Conservation (phyloP, 257 asterid genomes). For the Solanum neorickii region DNA sequence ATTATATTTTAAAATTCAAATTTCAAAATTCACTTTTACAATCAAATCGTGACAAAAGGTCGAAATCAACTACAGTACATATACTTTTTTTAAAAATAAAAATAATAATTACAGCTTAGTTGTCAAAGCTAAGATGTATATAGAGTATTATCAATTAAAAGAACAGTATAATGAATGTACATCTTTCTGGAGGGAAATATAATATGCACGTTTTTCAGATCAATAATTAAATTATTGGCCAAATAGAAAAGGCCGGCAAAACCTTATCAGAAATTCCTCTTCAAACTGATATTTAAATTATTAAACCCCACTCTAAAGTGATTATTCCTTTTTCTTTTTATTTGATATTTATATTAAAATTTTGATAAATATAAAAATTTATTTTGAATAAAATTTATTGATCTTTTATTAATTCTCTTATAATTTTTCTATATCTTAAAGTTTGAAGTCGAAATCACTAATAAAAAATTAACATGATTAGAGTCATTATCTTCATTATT, state of each 20-base stretch:
- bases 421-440: too few relatives aligned
- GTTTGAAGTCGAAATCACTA: too few relatives aligned
- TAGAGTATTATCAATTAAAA: neutral
- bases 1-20: neutral
- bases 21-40: neutral
- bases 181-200: neutral
- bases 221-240: neutral
- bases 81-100: neutral
- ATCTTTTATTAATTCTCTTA: too few relatives aligned
- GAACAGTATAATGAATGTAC: neutral
- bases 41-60: neutral
- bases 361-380: fast-evolving
- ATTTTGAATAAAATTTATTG: fast-evolving
- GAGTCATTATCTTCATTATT: neutral
- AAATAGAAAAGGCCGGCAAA: neutral
- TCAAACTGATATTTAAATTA: neutral
- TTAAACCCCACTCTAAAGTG: neutral
- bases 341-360: neutral
- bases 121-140: neutral
- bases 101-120: neutral
- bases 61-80: neutral
- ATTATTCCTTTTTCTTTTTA: neutral
- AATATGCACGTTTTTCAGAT: neutral
- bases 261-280: neutral
- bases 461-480: neutral